Evolutionary conservation across 1,139 yeast genomes (phyloP), one percentile per base, ranked within the genome.

Genomic region (Yamadazyma sp.): DNA sequence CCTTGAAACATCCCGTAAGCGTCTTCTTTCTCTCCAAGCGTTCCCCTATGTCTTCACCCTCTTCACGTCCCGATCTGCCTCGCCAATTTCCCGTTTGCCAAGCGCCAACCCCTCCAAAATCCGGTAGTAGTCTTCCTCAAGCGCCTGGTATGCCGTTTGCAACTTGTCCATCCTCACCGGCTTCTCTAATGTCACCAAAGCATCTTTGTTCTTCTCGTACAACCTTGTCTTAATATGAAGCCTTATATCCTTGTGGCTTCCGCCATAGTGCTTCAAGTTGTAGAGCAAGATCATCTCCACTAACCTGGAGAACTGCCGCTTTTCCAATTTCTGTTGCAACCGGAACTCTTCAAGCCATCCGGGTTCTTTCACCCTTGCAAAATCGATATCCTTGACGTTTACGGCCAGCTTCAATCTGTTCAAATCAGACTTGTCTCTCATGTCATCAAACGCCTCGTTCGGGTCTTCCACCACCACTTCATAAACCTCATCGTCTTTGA

Each of bases 381-480:
- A 48, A 43, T 60, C 58, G 8, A 62, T 43, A 7, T 41, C 38
- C 27, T 46, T 38, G n/a, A 44, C 32, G 22, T 48, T 44, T 6
- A 50, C 17, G 17, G 41, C 42, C 16, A 38, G 35, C 15, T 51
- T 55, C 36, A 89, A 62, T 47, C 86, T 64, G 34, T 67, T 62
- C 49, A 92, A 69, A 56, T 92, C 98, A 44, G 83, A 75, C 25
- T 92, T 69, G 59, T 92, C 98, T 46, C 98, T 74, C 52, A 94
- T 66, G 56, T 87, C 95, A 56, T 92, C 98, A 62, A 92, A 92
- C 32, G 81, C 80, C 58, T 91, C 97, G 55, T 86, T 87, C 2
- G 98, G 98, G 58, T 94, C 98, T 58, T 92, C 98, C 8, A 94
- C 91, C 0, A 92, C 89, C 31, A 92, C 74, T 54, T 91, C 96